Percentiles rank a stretch among this genome's conserved stretches.
phyloP scores from a whole-genome alignment of 495 filamentous ascomycete genomes.

The Articulospora tetracladia region DNA sequence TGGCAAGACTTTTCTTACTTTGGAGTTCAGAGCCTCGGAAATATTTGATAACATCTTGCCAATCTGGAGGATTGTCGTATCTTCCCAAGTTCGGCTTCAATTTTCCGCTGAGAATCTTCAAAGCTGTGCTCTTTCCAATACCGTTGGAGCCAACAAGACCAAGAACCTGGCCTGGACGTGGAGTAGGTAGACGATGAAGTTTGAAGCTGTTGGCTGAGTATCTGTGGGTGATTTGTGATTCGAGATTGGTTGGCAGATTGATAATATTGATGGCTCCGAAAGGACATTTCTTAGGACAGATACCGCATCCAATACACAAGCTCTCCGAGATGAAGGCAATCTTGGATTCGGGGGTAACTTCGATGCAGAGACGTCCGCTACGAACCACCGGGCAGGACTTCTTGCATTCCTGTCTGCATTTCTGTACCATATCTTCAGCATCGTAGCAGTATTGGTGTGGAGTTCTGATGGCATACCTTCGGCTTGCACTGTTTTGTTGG shows the following conservation, averaged over 20 bases:
- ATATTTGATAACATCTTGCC: conserved; percentile 98
- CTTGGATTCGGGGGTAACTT: conserved; percentile 84
- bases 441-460: not conserved
- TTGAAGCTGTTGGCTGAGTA: conserved; percentile 99
- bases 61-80: conserved; percentile 95
- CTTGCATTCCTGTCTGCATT: conserved; percentile 98
- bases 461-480: conserved; percentile 56
- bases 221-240: conserved; percentile 94
- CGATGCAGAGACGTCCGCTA: conserved; percentile 94
- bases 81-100: conserved; percentile 95
- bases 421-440: conserved; percentile 42
- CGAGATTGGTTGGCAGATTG: conserved; percentile 98
- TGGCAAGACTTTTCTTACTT: conserved; percentile 50
- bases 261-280: conserved; percentile 99
- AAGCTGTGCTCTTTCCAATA: conserved; percentile 97
- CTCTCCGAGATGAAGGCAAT: conserved; percentile 97
- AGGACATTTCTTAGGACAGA: conserved; percentile 99
- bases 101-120: conserved; percentile 97
- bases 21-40: conserved; percentile 97
- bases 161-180: conserved; percentile 92
- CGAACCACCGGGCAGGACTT: conserved; percentile 98
- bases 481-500: conserved; percentile 75
- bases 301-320: conserved; percentile 96
- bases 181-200: conserved; percentile 92
- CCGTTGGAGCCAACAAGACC: conserved; percentile 98